Base-by-base conservation (phyloP, 2,329 filamentous ascomycete genomes). In the Scedosporium apiospermum region DNA sequence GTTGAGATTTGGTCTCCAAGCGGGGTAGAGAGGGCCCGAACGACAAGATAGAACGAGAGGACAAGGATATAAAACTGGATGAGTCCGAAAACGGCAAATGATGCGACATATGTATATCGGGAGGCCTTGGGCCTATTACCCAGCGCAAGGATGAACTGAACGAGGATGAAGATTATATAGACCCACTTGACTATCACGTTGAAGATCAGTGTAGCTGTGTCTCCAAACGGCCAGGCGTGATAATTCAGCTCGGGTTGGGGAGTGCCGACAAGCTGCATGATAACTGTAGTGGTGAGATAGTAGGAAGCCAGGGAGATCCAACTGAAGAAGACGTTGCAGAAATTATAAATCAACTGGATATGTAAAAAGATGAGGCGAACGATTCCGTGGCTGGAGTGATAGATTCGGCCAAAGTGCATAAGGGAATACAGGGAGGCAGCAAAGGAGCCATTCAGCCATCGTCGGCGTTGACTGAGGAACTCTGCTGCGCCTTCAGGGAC, bases 361-460 rank as follows among this genome's bases (percentile, higher is more conserved):
- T 98, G 95, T 75, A 99, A 86, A 84, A 99, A 96, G 82, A 98
- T 90, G 93, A 98, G 97, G 80, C 95, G 93, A 68, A 98, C 77
- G 66, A 98, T 83, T 83, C 97, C 98, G 82, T 99, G 95, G 53
- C 95, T 93, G 74, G 88, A 93, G 83, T 96, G 96, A 85, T 98
- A 99, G 89, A 98, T 96, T 68, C 95, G 90, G 57, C 91, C 90
- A 72, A 99, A 99, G 76, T 99, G 95, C 90, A 99, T 96, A 67
- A 98, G 84, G 27, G 95, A 90, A 80, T 99, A 99, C 73, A 98
- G 87, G 76, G 90, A 91, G 75, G 95, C 95, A 63, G 95, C 95
- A 72, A 99, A 99, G 2, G 95, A 98, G 83, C 95, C 95, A 84
- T 99, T 99, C 69, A 99, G 81, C 95, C 95, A 99, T 82, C 95